Evolutionary conservation across 2,329 filamentous ascomycete genomes (phyloP).

Genomic region (Lasiodiplodia gonubiensis): DNA sequence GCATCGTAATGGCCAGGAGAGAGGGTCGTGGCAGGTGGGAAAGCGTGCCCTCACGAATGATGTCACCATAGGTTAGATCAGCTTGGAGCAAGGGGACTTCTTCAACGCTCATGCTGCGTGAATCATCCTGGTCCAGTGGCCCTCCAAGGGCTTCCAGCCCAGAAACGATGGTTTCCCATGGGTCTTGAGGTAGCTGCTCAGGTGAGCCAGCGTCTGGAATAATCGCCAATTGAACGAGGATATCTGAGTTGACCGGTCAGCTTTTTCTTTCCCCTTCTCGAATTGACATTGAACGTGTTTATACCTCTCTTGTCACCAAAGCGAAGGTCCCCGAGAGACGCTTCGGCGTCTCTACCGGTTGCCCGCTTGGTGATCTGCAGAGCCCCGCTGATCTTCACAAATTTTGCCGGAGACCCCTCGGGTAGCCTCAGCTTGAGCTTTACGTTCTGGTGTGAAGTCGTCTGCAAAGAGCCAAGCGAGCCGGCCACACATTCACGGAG

Average conservation of each 20-base stretch:
- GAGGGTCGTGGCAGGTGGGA: conserved; percentile 89
- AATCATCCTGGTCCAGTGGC: conserved; percentile 82
- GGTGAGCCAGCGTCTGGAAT: conserved; percentile 81
- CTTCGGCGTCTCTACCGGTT: conserved; percentile 92
- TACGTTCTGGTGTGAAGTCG: conserved; percentile 96
- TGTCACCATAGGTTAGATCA: conserved; percentile 90
- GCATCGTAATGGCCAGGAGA: conserved; percentile 92
- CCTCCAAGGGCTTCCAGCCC: conserved; percentile 92
- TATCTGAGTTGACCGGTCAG: conserved; percentile 61
- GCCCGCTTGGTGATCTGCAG: conserved; percentile 96
- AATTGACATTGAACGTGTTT: conserved; percentile 27
- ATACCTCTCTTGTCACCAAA: conserved; percentile 86
- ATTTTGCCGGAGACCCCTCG: conserved; percentile 95
- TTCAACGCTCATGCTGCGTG: conserved; percentile 83
- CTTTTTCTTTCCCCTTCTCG: neutral
- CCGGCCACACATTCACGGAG: conserved; percentile 93
- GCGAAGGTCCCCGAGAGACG: conserved; percentile 84
- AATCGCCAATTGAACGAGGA: conserved; percentile 92
- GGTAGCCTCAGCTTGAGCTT: conserved; percentile 93
- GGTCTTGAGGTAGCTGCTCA: conserved; percentile 87
- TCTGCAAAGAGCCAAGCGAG: conserved; percentile 89
- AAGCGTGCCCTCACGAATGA: conserved; percentile 84
- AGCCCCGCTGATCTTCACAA: conserved; percentile 97
- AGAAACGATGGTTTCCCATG: conserved; percentile 97
- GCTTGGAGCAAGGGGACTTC: conserved; percentile 95